Percentiles rank a stretch among this genome's conserved stretches.
Conservation (phyloP, 73 alveolate species). For the Paramecium sexaurelia region DNA sequence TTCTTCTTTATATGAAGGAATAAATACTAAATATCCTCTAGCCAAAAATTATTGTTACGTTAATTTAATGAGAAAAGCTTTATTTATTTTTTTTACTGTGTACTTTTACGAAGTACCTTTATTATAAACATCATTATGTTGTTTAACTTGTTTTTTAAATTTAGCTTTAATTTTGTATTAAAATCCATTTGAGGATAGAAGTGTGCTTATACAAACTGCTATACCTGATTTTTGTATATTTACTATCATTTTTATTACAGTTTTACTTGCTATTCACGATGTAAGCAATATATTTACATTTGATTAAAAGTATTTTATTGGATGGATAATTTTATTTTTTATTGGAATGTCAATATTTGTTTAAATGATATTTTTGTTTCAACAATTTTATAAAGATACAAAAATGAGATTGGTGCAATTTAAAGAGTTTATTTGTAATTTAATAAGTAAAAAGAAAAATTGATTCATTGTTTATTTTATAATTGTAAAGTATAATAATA, state of each 20-base stretch:
- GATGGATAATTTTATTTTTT: constrained; percentile 1
- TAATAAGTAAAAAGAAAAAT: neutral
- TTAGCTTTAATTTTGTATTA: neutral
- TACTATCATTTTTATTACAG: neutral
- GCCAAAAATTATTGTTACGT: neutral
- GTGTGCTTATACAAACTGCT: neutral
- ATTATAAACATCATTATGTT: constrained; percentile 7
- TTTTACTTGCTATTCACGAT: neutral
- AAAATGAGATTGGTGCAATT: neutral
- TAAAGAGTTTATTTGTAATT: neutral
- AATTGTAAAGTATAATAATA: too few relatives aligned
- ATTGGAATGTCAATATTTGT: neutral
- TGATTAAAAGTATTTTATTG: neutral
- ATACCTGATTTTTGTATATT: constrained; percentile 37
- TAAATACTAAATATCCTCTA: neutral
- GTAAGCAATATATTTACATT: neutral
- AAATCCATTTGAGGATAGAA: constrained; percentile 38
- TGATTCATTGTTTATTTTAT: neutral
- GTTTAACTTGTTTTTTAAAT: neutral
- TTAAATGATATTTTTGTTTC: neutral
- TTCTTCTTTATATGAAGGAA: constrained; percentile 15
- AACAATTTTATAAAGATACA: neutral
- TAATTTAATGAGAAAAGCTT: neutral
- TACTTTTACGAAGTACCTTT: neutral
- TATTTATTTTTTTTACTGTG: neutral